phyloP scores from a whole-genome alignment of 345 rosid species.

The Aquilaria yunnanensis region DNA sequence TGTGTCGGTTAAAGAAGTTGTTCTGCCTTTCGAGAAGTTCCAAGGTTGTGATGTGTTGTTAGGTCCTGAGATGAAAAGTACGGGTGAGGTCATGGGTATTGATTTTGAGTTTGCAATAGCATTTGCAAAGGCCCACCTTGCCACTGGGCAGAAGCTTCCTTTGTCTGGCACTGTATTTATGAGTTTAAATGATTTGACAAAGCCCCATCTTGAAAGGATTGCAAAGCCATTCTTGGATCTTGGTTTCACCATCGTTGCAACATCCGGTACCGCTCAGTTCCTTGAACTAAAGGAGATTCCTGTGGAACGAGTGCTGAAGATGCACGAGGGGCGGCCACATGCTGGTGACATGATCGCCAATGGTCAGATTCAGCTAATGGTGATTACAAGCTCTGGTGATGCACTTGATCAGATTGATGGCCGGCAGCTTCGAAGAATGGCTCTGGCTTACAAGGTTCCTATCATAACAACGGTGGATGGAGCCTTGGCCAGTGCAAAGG shows the following conservation, averaged over 20 bases:
- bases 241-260: slow-evolving; percentile 68
- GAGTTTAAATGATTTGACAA: slow-evolving; percentile 87
- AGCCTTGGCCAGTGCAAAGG: slow-evolving; percentile 84
- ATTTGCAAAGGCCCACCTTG: slow-evolving; percentile 89
- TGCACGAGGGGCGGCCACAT: slow-evolving; percentile 95
- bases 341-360: slow-evolving; percentile 96
- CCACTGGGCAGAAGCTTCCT: slow-evolving; percentile 92
- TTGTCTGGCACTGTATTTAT: slow-evolving; percentile 83
- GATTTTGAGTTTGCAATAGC: slow-evolving; percentile 59
- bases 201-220: slow-evolving; percentile 69
- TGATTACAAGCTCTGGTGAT: slow-evolving; percentile 89
- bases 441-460: slow-evolving; percentile 89
- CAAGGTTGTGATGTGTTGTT: slow-evolving; percentile 90
- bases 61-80: slow-evolving; percentile 98
- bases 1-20: slow-evolving; percentile 91
- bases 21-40: slow-evolving; percentile 91
- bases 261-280: slow-evolving; percentile 91
- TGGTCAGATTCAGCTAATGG: slow-evolving; percentile 86
- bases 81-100: slow-evolving; percentile 97
- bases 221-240: slow-evolving; percentile 68
- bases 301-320: slow-evolving; percentile 72
- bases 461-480: slow-evolving; percentile 89
- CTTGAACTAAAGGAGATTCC: slow-evolving; percentile 70
- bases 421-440: slow-evolving; percentile 81
- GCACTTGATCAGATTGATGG: slow-evolving; percentile 86